These are phyloP conservation scores for Heliamphora exappendiculata DNA, from an alignment of 148 eudicot species.

Conservation along the genomic window DNA sequence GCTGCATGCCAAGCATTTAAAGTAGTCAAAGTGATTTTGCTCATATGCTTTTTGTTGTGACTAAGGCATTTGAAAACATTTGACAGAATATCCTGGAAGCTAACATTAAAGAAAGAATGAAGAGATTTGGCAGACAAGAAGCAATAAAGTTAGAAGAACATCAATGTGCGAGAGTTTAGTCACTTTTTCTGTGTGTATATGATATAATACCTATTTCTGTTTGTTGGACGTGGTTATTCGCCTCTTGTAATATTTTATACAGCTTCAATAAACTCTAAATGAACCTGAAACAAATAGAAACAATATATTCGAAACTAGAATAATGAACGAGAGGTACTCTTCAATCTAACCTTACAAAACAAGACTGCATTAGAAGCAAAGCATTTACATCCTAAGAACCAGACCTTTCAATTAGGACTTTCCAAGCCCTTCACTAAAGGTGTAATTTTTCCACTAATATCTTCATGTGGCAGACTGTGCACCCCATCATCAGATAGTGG, in stretches of 20 bases:
- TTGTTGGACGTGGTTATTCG: conserved; percentile 89
- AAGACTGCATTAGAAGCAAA: neutral
- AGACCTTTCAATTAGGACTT: conserved; percentile 98
- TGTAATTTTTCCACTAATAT: conserved; percentile 87
- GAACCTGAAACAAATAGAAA: conserved; percentile 42
- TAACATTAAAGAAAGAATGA: conserved; percentile 7
- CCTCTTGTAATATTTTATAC: conserved; percentile 88
- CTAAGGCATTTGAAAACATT: conserved; percentile 96
- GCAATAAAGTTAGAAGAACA: neutral
- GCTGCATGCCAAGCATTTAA: conserved; percentile 88
- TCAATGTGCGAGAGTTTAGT: too few species aligned
- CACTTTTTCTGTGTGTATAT: too few species aligned
- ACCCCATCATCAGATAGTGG: conserved; percentile 59
- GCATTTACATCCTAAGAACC: neutral
- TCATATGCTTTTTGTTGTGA: conserved; percentile 96
- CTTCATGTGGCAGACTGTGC: conserved; percentile 95
- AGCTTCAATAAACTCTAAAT: conserved; percentile 90
- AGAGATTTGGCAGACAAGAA: neutral
- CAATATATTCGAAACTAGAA: neutral
- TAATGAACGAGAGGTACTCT: neutral
- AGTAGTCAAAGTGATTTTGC: conserved; percentile 76
- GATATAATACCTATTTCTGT: conserved; percentile 96
- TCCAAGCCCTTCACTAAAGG: conserved; percentile 87
- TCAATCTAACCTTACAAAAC: neutral
- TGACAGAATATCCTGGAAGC: conserved; percentile 76